These are phyloP conservation scores for Lachnellula cervina DNA, from an alignment of 2,329 filamentous ascomycete species.

Conservation along the genomic window DNA sequence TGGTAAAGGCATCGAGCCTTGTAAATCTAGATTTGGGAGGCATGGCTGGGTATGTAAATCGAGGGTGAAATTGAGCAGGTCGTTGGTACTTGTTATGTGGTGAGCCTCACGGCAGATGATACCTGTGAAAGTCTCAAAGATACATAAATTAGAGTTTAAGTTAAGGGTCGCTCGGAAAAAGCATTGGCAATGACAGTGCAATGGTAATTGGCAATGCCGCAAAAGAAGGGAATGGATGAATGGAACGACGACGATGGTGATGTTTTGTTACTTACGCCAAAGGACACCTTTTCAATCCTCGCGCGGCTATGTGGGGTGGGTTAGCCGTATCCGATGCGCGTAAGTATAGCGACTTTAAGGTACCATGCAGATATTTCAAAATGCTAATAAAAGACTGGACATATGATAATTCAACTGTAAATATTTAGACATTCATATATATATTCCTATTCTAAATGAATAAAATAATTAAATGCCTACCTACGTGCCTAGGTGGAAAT, in stretches of 20 bases:
- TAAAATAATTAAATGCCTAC: no score
- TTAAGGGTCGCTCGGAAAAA: slow-evolving; percentile 10
- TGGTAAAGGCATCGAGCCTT: slow-evolving; percentile 96
- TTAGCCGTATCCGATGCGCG: no score
- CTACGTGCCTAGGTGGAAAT: not conserved
- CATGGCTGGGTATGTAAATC: slow-evolving; percentile 48
- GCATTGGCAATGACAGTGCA: not conserved
- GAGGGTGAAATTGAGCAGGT: not conserved
- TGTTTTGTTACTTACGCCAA: no score
- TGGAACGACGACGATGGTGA: no score
- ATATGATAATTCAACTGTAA: not conserved
- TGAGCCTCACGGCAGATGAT: slow-evolving; percentile 18
- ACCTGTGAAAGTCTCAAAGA: slow-evolving; percentile 15
- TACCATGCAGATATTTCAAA: no score
- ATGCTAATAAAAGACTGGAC: no score
- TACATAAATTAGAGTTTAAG: slow-evolving; percentile 19
- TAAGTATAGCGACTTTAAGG: no score
- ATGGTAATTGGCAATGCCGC: not conserved
- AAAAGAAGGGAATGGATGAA: not conserved
- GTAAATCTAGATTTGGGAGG: slow-evolving; percentile 89
- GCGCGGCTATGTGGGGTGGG: not conserved
- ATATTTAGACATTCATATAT: not conserved
- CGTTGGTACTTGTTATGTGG: not conserved
- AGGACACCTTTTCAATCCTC: not conserved
- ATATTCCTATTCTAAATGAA: not conserved